Conservation (phyloP, 331 rosid species). For the Cydonia oblonga region DNA sequence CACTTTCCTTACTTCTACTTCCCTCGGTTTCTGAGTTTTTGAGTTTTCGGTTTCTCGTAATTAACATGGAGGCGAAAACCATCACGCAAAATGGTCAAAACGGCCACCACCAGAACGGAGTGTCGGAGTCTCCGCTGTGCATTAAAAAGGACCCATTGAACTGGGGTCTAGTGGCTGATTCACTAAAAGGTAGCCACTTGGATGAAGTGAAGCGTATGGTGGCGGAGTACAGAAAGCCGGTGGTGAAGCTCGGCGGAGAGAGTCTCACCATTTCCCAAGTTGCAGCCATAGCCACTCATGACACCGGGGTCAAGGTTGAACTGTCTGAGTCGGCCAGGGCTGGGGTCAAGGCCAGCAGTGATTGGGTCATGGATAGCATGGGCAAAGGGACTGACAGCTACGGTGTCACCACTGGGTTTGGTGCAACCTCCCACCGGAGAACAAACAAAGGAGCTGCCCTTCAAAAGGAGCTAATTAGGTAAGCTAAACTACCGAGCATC, state of each 20-base stretch:
- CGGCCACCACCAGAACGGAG: slow-evolving; percentile 16
- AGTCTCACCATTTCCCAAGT: slow-evolving; percentile 63
- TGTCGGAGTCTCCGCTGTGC: slow-evolving; percentile 21
- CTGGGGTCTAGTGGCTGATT: slow-evolving; percentile 68
- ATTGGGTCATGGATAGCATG: slow-evolving; percentile 87
- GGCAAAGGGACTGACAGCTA: slow-evolving; percentile 62
- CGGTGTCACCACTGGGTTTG: slow-evolving; percentile 87
- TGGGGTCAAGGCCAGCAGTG: slow-evolving; percentile 79
- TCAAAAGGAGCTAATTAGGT: slow-evolving; percentile 75
- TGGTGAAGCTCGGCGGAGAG: slow-evolving; percentile 61
- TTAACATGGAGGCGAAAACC: slow-evolving; percentile 3
- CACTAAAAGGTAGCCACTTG: slow-evolving; percentile 62
- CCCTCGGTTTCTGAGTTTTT: neutral
- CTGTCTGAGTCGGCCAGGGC: slow-evolving; percentile 56
- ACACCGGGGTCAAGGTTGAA: slow-evolving; percentile 43
- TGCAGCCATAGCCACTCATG: slow-evolving; percentile 53
- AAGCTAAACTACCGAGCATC: neutral
- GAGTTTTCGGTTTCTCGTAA: neutral
- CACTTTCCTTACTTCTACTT: neutral
- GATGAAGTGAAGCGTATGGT: slow-evolving; percentile 90
- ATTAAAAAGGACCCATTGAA: slow-evolving; percentile 41
- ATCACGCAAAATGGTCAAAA: slow-evolving; percentile 6
- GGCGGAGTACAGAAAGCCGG: slow-evolving; percentile 53
- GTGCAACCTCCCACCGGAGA: slow-evolving; percentile 68
- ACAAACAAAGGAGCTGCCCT: slow-evolving; percentile 79